These are phyloP conservation scores for Eimeria maxima DNA, from an alignment of 169 alveolate genomes.

Conservation along the genomic window DNA sequence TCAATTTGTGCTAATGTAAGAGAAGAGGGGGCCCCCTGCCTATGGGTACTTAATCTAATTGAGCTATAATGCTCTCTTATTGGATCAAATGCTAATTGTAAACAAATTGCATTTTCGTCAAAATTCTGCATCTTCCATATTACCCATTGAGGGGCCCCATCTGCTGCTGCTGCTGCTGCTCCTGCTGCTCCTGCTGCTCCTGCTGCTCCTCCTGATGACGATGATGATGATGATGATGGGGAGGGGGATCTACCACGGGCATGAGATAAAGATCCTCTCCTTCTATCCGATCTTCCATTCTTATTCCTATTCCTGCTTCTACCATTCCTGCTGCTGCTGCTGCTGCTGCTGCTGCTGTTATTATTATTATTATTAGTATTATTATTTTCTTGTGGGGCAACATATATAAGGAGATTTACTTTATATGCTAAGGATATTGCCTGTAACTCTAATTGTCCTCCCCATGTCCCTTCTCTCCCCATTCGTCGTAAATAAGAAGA, in stretches of 20 bases:
- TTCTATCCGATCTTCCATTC: no score
- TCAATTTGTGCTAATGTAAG: neutral
- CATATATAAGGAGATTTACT: constrained; percentile 62
- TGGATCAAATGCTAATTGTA: constrained; percentile 62
- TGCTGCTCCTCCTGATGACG: no score
- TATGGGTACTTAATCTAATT: neutral
- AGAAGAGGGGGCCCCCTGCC: neutral
- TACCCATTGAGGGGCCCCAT: constrained; percentile 22
- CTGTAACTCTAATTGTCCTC: constrained; percentile 76
- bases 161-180: neutral
- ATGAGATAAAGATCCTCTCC: neutral
- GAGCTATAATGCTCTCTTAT: constrained; percentile 68
- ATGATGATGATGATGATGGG: constrained; percentile 2
- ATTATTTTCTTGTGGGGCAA: neutral
- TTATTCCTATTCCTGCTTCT: no score
- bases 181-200: no score
- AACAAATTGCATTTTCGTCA: neutral
- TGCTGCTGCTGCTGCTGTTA: neutral
- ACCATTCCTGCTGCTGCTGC: neutral
- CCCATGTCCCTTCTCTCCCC: constrained; percentile 58
- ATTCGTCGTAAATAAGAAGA: constrained; percentile 42
- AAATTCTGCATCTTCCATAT: constrained; percentile 71
- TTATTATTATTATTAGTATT: no score
- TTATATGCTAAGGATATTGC: constrained; percentile 41
- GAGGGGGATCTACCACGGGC: no score